Evolutionary conservation across 2,329 filamentous ascomycete species (phyloP).

Genomic region (Tolypocladium nubicola): DNA sequence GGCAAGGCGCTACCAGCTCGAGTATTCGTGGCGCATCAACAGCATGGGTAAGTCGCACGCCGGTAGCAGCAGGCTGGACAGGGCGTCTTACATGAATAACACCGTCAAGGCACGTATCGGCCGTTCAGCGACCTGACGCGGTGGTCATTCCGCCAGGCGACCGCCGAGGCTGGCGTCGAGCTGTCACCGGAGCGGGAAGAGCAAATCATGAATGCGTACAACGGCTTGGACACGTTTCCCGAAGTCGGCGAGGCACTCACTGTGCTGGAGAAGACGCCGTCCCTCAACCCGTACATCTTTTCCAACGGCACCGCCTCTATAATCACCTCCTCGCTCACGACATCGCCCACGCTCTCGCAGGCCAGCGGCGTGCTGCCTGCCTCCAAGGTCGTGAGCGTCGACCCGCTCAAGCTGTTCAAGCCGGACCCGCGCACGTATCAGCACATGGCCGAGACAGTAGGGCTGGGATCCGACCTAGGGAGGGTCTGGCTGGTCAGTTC

Average conservation of each 20-base stretch:
- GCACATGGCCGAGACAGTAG: conserved; percentile 42
- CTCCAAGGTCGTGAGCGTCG: conserved; percentile 32
- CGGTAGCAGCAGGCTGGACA: not conserved
- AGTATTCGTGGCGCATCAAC: conserved; percentile 68
- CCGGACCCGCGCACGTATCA: conserved; percentile 51
- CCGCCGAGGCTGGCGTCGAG: conserved; percentile 42
- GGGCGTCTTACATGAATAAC: not conserved
- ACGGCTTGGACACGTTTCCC: conserved; percentile 51
- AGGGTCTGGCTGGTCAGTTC: conserved; percentile 59
- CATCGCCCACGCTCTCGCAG: conserved; percentile 43
- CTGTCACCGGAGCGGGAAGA: conserved; percentile 33
- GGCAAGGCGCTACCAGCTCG: conserved; percentile 62
- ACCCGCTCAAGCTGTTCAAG: conserved; percentile 52
- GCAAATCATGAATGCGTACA: conserved; percentile 51
- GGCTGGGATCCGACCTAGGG: conserved; percentile 30
- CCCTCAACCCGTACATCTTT: conserved; percentile 50
- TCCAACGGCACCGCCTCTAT: conserved; percentile 58
- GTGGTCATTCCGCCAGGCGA: conserved; percentile 51
- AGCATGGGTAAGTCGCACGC: conserved; percentile 52
- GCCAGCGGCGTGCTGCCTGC: conserved; percentile 31
- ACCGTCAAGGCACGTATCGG: conserved; percentile 31
- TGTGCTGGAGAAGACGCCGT: conserved; percentile 26
- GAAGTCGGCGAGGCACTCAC: conserved; percentile 48
- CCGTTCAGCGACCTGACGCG: conserved; percentile 33
- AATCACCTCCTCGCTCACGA: conserved; percentile 48